Evolutionary conservation across 2,329 filamentous ascomycete genomes (phyloP), one percentile per base, ranked within the genome.

Genomic region (Xylariaceae sp.): DNA sequence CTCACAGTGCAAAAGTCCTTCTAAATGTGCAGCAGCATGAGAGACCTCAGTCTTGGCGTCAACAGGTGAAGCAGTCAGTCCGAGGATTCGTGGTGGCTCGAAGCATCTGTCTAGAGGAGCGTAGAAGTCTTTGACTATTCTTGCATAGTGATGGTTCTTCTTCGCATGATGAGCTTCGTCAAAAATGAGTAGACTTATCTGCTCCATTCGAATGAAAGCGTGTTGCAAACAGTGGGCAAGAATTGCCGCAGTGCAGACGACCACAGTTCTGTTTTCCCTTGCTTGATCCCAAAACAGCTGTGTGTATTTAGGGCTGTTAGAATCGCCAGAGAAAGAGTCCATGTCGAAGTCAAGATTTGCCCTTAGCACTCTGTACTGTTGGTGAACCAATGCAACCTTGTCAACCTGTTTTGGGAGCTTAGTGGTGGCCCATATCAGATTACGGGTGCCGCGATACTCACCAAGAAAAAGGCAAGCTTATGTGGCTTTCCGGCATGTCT

Each of bases 111-210:
- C 73, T 2, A 77, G 70, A 1, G 83, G 58, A 31, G 56, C 63
- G 64, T 97, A 97, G 60, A 89, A 91, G 53, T 96, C 88, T 62
- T 89, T 91, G 71, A 99, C 89, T 53, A 99, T 94, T 28, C 83
- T 81, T 17, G 93, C 90, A 65, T 96, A 99, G 0, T 90, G 81
- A 63, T 99, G 94, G 47, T 91, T 88, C 68, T 93, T 95, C 71
- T 99, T 99, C 0, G 93, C 85, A 65, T 97, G 94, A 63, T 99
- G 94, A 6, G 92, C 94, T 70, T 99, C 94, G 63, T 99, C 94
- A 59, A 99, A 96, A 54, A 97, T 85, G 36, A 99, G 76, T 1
- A 99, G 79, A 63, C 93, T 97, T 68, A 97, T 90, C 60, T 88
- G 83, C 16, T 82, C 75, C 74, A 99, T 96, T 10, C 71, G 80